Evolutionary conservation across 768 basidiomycete genomes (phyloP), one percentile per base, ranked within the genome.

Genomic region (Obba rivulosa): DNA sequence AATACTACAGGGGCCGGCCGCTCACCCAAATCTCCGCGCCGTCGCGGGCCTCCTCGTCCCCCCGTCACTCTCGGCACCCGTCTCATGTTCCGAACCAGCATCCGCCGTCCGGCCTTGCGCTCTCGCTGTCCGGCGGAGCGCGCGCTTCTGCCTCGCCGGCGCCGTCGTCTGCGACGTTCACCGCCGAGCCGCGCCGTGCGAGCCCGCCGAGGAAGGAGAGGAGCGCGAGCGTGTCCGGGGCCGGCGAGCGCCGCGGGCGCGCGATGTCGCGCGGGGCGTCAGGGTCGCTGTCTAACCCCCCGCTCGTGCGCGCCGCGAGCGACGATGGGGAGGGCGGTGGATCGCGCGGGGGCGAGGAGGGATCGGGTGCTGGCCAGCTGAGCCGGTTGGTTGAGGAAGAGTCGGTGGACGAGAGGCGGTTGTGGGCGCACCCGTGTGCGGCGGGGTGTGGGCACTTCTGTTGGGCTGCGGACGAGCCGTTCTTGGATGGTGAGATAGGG

Each of bases 401-500:
- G 28, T 31, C 28, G 28, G 28, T 31, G 28, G 28, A 31, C 28
- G 28, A 31, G 28, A 43, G 21, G 7, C 28, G 53, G 34, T 28
- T 78, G 31, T 60, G 68, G 11, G 87, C 82, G 3, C 82, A 85
- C 60, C 75, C 72, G 0, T 91, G 89, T 65, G 85, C 86, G 13
- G 78, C 86, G 37, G 89, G 88, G 3, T 92, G 88, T 65, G 88
- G 89, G 0, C 89, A 92, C 66, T 76, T 75, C 55, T 92, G 88
- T 24, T 58, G 57, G 57, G 48, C 40, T 5, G 57, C 36, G 4
- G 36, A 45, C 18, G 51, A 58, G 18, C 24, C 21, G 22, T 46
- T 25, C 11, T 35, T 18, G 17, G 24, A 25, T 9, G n/a, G 16
- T 18, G 21, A 20, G 24, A 4, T 21, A 18, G 41, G 17, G 24